A percentile compares a stretch with the other conserved stretches of the same genome.
phyloP scores from a whole-genome alignment of 2,329 filamentous ascomycete genomes.

The Cryphonectria radicalis region DNA sequence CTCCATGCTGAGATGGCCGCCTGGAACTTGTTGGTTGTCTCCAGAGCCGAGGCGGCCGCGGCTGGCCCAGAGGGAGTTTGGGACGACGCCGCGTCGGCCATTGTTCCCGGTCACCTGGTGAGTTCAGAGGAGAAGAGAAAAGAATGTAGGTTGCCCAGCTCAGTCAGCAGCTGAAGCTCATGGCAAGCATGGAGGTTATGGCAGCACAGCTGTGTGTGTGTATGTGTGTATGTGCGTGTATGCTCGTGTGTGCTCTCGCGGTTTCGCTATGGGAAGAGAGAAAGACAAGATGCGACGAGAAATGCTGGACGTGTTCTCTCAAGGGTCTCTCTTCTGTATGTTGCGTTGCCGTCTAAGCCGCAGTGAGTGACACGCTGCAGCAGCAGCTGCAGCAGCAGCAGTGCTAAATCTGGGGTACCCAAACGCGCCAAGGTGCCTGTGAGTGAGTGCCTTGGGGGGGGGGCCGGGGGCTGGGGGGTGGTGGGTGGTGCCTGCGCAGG shows the following conservation, averaged over 20 bases:
- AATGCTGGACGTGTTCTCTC: conserved; percentile 24
- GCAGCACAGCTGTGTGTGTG: not conserved
- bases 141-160: conserved; percentile 14
- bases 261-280: not conserved
- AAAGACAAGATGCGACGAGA: conserved; percentile 7
- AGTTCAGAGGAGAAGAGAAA: not conserved
- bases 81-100: conserved; percentile 19
- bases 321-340: not conserved
- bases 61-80: conserved; percentile 15
- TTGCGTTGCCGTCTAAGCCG: not conserved
- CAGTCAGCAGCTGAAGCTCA: conserved; percentile 21
- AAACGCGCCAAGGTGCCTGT: not conserved
- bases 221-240: too few relatives aligned
- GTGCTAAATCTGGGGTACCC: conserved; percentile 2
- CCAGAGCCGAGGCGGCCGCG: conserved; percentile 35
- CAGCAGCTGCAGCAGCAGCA: not conserved
- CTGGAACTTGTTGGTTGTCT: conserved; percentile 90
- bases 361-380: not conserved
- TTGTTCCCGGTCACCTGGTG: not conserved
- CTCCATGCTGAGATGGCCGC: conserved; percentile 95
- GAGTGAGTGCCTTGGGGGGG: too few relatives aligned
- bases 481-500: not conserved
- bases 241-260: not conserved
- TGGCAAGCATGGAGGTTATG: conserved; percentile 24
- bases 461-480: too few relatives aligned